Base-by-base conservation (phyloP, 352 stramenopile genomes). In the Pythium vanterpoolii region DNA sequence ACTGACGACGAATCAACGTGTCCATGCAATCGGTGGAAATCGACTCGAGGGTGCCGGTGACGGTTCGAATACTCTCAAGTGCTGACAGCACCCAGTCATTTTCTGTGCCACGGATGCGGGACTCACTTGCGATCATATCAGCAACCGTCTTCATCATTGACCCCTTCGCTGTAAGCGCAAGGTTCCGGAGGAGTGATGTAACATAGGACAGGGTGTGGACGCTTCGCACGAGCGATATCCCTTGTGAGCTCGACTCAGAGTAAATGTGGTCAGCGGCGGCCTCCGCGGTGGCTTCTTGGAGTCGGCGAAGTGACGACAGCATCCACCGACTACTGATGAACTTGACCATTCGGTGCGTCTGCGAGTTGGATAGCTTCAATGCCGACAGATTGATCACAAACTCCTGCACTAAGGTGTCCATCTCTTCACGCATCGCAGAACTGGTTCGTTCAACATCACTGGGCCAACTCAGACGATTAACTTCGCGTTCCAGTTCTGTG, bases 161-260 rank as follows among this genome's bases (percentile, higher is more conserved):
- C 31, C 71, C 77, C 42, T 86, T 86, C 4, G 77, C 56, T 8
- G 69, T 78, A 21, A 66, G 72, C 21, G 80, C 75, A 27, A 88
- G 47, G 3, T 85, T 60, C 1, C 84, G 44, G 16, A 90, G 33
- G 33, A 48, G 67, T 40, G 16, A 40, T 27, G 13, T 24, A 13
- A 50, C 57, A 5, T 28, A 11, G 4, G 51, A 34, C 4, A 58
- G 21, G 4, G 13, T 38, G 8, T 42, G 23, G 4, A 46, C 18
- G 40, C n/a, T 26, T 6, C 55, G 10, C 3, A 57, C n/a, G 21
- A 46, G n/a, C 40, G 40, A 26, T 27, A 42, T 42, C 14, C 34
- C 34, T 18, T 5, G 34, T 6, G 19, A 42, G 34, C 34, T 42
- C 34, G 34, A 42, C 11, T 13, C 34, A 42, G 34, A 5, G 10